These are phyloP conservation scores for Mycena sanguinolenta DNA, from an alignment of 768 basidiomycete genomes.

Conservation along the genomic window DNA sequence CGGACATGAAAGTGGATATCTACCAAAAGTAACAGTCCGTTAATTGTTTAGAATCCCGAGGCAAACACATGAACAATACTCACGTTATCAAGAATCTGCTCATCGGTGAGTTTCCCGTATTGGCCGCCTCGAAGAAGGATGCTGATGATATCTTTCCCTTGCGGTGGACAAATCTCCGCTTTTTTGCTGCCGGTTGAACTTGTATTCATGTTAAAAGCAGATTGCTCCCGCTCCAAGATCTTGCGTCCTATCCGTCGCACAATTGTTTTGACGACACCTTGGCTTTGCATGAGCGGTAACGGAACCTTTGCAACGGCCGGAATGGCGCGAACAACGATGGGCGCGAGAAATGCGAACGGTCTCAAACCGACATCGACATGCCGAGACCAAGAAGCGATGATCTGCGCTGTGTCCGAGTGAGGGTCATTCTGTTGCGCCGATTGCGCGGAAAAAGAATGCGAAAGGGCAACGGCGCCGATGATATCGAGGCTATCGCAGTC, in stretches of 20 bases:
- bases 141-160: slow-evolving; percentile 42
- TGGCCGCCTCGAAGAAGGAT: slow-evolving; percentile 39
- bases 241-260: slow-evolving; percentile 41
- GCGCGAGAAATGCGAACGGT: slow-evolving; percentile 43
- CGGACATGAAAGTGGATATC: slow-evolving; percentile 41
- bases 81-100: slow-evolving; percentile 46
- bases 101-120: slow-evolving; percentile 31
- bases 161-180: neutral
- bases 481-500: slow-evolving; percentile 44
- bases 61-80: neutral
- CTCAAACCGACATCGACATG: slow-evolving; percentile 39
- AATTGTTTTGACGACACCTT: slow-evolving; percentile 43
- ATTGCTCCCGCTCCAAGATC: slow-evolving; percentile 40
- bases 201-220: neutral
- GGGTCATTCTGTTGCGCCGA: slow-evolving; percentile 16
- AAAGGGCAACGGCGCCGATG: slow-evolving; percentile 53
- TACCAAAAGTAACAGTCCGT: neutral
- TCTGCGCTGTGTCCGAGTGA: slow-evolving; percentile 42
- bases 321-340: slow-evolving; percentile 45
- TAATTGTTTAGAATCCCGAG: neutral
- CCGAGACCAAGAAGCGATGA: slow-evolving; percentile 40
- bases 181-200: neutral
- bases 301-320: slow-evolving; percentile 44
- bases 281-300: slow-evolving; percentile 41
- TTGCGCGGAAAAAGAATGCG: slow-evolving; percentile 53